Conservation (phyloP, 108 stramenopile genomes). For the Nitzschia palea region DNA sequence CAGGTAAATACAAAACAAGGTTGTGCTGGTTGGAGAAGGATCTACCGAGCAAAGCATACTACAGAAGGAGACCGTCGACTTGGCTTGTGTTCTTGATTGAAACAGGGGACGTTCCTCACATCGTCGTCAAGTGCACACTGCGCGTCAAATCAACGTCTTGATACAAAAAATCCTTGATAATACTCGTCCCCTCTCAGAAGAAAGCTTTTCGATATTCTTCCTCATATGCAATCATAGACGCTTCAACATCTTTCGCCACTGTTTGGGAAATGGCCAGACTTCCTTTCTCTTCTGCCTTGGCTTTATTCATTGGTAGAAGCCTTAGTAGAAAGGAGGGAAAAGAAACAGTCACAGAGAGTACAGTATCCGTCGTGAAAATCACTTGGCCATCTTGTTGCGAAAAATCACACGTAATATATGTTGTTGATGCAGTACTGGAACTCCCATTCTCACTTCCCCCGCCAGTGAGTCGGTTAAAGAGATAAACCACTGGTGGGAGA, state of each 20-base stretch:
- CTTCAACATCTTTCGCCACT: constrained; percentile 32
- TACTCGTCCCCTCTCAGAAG: background rate
- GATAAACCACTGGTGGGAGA: constrained; percentile 36
- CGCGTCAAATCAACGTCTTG: too few species aligned
- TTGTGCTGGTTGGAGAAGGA: too few species aligned
- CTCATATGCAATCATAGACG: constrained; percentile 26
- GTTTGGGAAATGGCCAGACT: constrained; percentile 28
- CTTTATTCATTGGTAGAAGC: constrained; percentile 47
- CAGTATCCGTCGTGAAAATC: constrained; percentile 15
- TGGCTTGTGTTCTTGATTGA: too few species aligned
- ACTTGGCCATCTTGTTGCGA: constrained; percentile 1
- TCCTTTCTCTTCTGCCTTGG: constrained; percentile 48
- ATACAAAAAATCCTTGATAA: too few species aligned
- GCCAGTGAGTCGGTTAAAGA: constrained; percentile 54
- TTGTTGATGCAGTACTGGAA: constrained; percentile 8
- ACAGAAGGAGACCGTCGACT: too few species aligned
- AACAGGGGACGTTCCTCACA: too few species aligned
- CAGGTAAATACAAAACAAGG: too few species aligned
- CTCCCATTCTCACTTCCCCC: constrained; percentile 9
- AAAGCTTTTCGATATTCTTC: constrained; percentile 31
- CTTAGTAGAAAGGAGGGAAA: constrained; percentile 45
- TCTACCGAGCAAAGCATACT: too few species aligned
- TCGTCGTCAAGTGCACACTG: too few species aligned
- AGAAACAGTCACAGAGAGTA: constrained; percentile 21
- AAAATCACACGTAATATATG: background rate